Conservation (phyloP, 2,329 filamentous ascomycete genomes). For the Aureobasidium sp. region DNA sequence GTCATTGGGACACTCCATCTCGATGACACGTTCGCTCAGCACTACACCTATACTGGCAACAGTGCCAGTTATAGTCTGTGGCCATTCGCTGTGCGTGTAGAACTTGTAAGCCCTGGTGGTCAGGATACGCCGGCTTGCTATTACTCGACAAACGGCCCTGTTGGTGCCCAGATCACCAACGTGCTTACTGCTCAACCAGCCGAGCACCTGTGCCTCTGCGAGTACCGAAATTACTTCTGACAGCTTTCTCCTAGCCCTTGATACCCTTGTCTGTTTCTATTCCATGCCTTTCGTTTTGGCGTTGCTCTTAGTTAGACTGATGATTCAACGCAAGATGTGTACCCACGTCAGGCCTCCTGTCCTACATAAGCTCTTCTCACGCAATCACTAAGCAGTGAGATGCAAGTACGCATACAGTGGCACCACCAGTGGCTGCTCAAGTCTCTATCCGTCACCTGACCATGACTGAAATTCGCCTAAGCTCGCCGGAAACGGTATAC, state of each 20-base stretch:
- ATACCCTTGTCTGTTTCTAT: not conserved
- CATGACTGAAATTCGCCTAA: too few relatives aligned
- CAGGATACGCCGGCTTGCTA: conserved; percentile 47
- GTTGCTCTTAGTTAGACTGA: not conserved
- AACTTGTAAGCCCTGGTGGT: conserved; percentile 42
- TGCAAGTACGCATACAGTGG: too few relatives aligned
- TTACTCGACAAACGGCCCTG: conserved; percentile 29
- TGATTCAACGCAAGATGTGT: not conserved
- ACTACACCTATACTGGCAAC: conserved; percentile 14
- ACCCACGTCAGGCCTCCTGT: not conserved
- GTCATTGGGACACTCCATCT: conserved; percentile 51
- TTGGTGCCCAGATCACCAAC: conserved; percentile 29
- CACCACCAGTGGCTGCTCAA: too few relatives aligned
- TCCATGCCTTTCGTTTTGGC: not conserved
- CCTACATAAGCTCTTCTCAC: not conserved
- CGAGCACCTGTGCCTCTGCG: conserved; percentile 34
- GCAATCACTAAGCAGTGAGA: not conserved
- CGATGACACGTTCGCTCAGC: conserved; percentile 15
- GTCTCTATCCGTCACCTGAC: too few relatives aligned
- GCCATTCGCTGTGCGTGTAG: conserved; percentile 51
- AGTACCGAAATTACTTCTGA: conserved; percentile 34
- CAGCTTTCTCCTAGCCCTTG: not conserved
- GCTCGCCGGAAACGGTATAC: not conserved
- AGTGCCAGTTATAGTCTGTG: conserved; percentile 35
- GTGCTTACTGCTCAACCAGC: conserved; percentile 28